phyloP scores from a whole-genome alignment of 129 eudicot genomes.

The Pseudognaphalium luteoalbum region DNA sequence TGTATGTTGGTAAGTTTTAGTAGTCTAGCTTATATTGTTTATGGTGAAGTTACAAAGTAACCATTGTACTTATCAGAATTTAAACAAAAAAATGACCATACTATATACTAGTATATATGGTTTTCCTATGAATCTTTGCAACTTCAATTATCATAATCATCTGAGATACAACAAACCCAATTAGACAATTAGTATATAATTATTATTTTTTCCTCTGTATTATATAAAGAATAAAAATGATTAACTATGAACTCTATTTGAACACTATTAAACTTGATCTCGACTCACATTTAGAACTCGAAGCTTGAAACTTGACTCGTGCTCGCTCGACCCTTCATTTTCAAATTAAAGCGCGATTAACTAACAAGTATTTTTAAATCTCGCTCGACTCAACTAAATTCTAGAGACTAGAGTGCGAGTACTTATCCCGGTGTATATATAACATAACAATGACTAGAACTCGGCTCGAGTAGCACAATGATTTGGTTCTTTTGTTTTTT shows the following conservation, averaged over 20 bases:
- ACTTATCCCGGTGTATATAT: neutral
- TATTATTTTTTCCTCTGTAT: neutral
- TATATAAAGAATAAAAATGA: neutral
- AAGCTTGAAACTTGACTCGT: neutral
- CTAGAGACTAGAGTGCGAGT: neutral
- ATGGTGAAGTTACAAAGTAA: conserved; percentile 23
- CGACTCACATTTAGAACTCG: neutral
- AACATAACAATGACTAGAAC: neutral
- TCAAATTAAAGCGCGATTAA: no score
- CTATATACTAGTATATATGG: neutral
- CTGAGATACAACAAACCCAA: neutral
- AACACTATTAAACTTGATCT: neutral
- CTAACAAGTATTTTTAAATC: no score
- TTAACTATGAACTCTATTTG: neutral
- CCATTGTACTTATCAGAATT: conserved; percentile 9
- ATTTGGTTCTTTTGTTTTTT: no score
- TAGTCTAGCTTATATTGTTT: conserved; percentile 40
- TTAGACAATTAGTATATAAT: neutral
- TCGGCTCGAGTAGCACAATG: no score
- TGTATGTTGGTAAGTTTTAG: conserved; percentile 43
- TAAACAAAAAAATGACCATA: neutral
- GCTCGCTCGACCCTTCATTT: neutral
- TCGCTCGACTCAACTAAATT: no score
- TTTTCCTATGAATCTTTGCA: neutral
- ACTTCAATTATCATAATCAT: neutral